Base-by-base conservation (phyloP, 2,329 filamentous ascomycete genomes). In the Hypoxylon sp. region DNA sequence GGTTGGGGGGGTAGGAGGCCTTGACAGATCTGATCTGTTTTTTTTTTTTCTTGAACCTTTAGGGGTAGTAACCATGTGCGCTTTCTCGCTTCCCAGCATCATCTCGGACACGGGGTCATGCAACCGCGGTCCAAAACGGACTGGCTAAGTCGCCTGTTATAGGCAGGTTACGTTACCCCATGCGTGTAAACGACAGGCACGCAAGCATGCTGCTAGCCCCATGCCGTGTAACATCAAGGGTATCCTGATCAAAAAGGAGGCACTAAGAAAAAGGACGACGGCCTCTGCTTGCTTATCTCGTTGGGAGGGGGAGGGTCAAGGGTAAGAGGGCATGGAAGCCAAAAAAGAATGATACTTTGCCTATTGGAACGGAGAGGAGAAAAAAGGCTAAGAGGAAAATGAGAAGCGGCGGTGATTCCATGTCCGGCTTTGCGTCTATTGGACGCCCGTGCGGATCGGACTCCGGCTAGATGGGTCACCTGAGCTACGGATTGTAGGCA, bases 171-270 rank as follows among this genome's bases (percentile, higher is more conserved):
- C 56, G 65, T 44, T 60, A 52, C 56, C 55, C 39, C 53, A 51
- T 53, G 62, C 26, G 60, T 62, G 44, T 67, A 61, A 56, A 67
- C 59, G 65, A 59, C 63, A 69, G 62, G 68, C 53, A 62, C 62
- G 52, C 65, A 68, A 68, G 66, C 64, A 62, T 68, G 66, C 61
- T n/a, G 63, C 62, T 56, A 52, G 48, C 30, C 55, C 37, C 37
- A 66, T 68, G 71, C 62, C 53, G 71, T 73, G 70, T 68, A 69
- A 72, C 68, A 49, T 63, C 54, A 62, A 65, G 62, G 66, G 64
- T 67, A 62, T 58, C 55, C 56, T 46, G 55, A 64, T 64, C 65
- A 52, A 57, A 28, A 48, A 46, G 28, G 52, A 55, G 48, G 46
- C 10, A 11, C 7, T 24, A 44, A 44, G 59, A n/a, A n/a, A 55